Percentiles rank a stretch among this genome's conserved stretches.
Evolutionary conservation across 1,284 basidiomycete species (phyloP).

Genomic region (Somion occarium): DNA sequence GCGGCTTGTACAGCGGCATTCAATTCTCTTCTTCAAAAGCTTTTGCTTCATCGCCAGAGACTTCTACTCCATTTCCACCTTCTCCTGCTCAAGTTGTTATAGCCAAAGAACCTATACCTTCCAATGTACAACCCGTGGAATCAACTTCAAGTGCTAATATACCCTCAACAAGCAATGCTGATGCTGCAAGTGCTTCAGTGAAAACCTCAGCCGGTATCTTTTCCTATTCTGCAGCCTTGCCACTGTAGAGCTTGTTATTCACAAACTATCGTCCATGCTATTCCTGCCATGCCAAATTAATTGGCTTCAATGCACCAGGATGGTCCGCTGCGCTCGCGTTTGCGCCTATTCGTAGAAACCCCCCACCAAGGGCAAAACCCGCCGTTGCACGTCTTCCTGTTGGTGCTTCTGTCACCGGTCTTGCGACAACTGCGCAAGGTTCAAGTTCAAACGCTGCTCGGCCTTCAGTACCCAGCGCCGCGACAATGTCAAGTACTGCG

Average conservation of each 20-base stretch:
- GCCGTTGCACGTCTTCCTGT: conserved; percentile 50
- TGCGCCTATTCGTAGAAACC: conserved; percentile 64
- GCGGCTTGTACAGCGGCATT: conserved; percentile 77
- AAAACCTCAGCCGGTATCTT: conserved; percentile 80
- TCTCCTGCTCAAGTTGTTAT: conserved; percentile 10
- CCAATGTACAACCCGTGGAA: conserved; percentile 8
- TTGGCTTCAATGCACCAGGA: conserved; percentile 35
- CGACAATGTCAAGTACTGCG: conserved; percentile 59
- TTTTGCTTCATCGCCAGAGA: conserved; percentile 35
- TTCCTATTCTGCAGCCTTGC: conserved; percentile 37
- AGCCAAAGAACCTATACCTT: conserved; percentile 11
- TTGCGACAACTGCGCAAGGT: conserved; percentile 18
- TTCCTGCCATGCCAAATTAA: conserved; percentile 8
- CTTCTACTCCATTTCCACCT: conserved; percentile 14
- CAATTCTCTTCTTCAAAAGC: conserved; percentile 66
- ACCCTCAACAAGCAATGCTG: conserved; percentile 17
- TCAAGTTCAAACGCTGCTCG: conserved; percentile 16
- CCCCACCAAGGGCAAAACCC: conserved; percentile 49
- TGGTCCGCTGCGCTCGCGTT: conserved; percentile 88
- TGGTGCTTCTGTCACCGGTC: conserved; percentile 45
- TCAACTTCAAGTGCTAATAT: conserved; percentile 15
- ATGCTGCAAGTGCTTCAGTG: conserved; percentile 36
- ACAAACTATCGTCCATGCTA: conserved; percentile 31
- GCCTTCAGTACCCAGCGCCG: conserved; percentile 17
- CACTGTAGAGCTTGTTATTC: conserved; percentile 32